Evolutionary conservation across 345 rosid species (phyloP).

Genomic region (Bruguiera sexangula): DNA sequence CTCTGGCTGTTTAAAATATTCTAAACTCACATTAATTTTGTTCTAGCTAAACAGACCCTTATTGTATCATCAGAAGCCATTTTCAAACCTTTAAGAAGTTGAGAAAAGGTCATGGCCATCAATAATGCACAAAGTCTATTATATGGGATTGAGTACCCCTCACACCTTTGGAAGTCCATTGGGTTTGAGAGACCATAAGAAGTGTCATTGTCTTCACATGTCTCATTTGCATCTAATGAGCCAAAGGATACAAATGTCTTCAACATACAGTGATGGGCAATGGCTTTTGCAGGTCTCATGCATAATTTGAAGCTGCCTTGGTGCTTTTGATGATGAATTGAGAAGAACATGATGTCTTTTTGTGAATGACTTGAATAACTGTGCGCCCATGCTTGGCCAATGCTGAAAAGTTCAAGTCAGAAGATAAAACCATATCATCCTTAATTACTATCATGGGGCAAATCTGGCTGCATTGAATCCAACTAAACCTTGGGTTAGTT

Average conservation of each 20-base stretch:
- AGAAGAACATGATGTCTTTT: slow-evolving; percentile 21
- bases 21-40: slow-evolving; percentile 4
- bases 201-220: slow-evolving; percentile 18
- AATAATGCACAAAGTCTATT: background rate
- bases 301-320: slow-evolving; percentile 32
- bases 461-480: no score
- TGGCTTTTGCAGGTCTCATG: slow-evolving; percentile 26
- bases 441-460: background rate
- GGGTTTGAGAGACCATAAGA: slow-evolving; percentile 35
- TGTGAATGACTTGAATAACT: slow-evolving; percentile 13
- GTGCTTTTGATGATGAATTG: slow-evolving; percentile 30
- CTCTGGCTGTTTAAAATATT: slow-evolving; percentile 4
- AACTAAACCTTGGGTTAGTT: no score
- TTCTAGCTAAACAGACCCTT: background rate
- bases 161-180: slow-evolving; percentile 42
- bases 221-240: slow-evolving; percentile 31
- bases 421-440: slow-evolving; percentile 4
- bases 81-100: background rate
- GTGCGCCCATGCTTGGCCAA: slow-evolving; percentile 14
- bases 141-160: background rate
- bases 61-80: background rate
- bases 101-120: background rate
- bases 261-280: slow-evolving; percentile 24
- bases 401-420: slow-evolving; percentile 33
- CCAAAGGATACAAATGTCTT: slow-evolving; percentile 30